A percentile compares a stretch with the other conserved stretches of the same genome.
Evolutionary conservation across 306 rosid species (phyloP).

Genomic region (Hylodesmum podocarpum): DNA sequence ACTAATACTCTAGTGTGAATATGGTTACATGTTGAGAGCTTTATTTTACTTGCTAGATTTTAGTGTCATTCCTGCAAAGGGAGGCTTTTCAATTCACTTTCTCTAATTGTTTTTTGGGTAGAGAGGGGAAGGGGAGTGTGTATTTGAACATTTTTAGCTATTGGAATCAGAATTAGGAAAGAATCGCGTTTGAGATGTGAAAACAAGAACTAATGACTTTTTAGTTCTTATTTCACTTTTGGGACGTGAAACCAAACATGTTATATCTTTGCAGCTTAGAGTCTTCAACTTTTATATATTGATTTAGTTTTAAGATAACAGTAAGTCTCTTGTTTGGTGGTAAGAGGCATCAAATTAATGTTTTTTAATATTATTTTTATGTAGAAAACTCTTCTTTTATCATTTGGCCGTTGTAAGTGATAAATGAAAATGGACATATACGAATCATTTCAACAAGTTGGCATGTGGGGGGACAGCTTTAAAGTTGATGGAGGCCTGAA

Average conservation of each 20-base stretch:
- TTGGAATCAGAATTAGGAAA: slow-evolving; percentile 28
- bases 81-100: background rate
- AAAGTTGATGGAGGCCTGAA: slow-evolving; percentile 48
- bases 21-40: background rate
- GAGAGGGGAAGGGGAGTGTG: background rate
- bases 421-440: slow-evolving; percentile 62
- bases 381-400: slow-evolving; percentile 13
- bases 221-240: no score
- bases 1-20: background rate
- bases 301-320: slow-evolving; percentile 17
- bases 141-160: background rate
- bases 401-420: slow-evolving; percentile 12
- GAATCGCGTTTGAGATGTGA: no score
- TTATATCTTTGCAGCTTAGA: background rate
- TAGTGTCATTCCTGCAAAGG: background rate
- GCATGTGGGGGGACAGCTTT: slow-evolving; percentile 70
- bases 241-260: no score
- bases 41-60: background rate
- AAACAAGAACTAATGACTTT: no score
- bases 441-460: slow-evolving; percentile 75
- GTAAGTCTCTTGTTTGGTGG: slow-evolving; percentile 5
- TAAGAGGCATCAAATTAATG: slow-evolving; percentile 3
- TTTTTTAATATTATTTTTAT: background rate
- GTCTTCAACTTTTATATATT: background rate
- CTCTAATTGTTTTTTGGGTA: no score